Evolutionary conservation across 768 basidiomycete species (phyloP), one percentile per base, ranked within the genome.

Genomic region (Nevesoporus exiguus): DNA sequence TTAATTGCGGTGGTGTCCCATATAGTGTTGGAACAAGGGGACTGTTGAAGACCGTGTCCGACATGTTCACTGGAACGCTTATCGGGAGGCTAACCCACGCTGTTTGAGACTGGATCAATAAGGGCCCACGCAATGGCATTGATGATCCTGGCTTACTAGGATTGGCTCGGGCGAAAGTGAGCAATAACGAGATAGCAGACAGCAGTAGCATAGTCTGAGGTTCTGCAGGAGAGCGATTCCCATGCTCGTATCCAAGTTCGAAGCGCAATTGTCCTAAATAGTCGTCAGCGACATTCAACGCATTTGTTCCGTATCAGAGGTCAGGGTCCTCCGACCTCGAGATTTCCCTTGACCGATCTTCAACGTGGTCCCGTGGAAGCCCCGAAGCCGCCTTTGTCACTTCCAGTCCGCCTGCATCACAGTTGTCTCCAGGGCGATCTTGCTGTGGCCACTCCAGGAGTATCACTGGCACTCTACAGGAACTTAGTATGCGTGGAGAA

Each of bases 41-140:
- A 1, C 47, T 22, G 14, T 61, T 60, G 46, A 60, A 61, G 37
- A 61, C 47, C 3, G 13, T 13, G 5, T 61, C 60, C 14, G 58
- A 51, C 52, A 61, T 14, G 36, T 42, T 36, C 45, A 29, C 37
- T 7, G 53, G 58, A 19, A 61, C 60, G 19, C 27, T 61, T 22
- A 61, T 41, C 2, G 60, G 60, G 25, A 61, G 58, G 29, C 37
- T 57, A n/a, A 61, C 49, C 58, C 60, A 61, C 42, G 60, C 58
- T 61, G 33, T 56, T 40, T 7, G 11, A n/a, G 15, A 37, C 47
- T 9, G 24, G 21, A 24, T 49, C 29, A 49, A 15, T 22, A 27
- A 30, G 21, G 5, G 15, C 7, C 29, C 29, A 3, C 19, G 15
- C 17, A 41, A 15, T 22, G n/a, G 8, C 25, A n/a, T 10, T 14